Evolutionary conservation across 225 moss, liverwort and hornwort genomes (phyloP).

Genomic region (Lunularia cruciata): DNA sequence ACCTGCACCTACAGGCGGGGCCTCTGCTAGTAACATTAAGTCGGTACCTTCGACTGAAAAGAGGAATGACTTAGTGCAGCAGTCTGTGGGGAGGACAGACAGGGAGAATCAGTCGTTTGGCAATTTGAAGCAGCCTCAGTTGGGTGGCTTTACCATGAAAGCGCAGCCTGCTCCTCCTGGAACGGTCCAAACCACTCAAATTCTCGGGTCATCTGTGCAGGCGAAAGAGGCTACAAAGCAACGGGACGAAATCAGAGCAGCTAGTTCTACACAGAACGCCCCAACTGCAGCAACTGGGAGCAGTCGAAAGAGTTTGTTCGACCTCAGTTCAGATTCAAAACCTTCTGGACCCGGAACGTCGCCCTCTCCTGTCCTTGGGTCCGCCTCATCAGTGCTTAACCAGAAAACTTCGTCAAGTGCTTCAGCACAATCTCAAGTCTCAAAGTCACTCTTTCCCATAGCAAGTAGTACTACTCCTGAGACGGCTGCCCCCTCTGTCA

Average conservation of each 20-base stretch:
- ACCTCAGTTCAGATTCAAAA: slow-evolving; percentile 13
- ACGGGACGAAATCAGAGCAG: slow-evolving; percentile 3
- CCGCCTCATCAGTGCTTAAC: slow-evolving; percentile 6
- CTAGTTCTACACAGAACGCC: slow-evolving; percentile 1
- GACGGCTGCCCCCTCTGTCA: background rate
- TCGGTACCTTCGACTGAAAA: slow-evolving; percentile 9
- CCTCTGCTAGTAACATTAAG: background rate
- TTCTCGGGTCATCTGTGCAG: background rate
- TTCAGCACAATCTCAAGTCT: slow-evolving; percentile 15
- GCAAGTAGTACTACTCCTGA: background rate
- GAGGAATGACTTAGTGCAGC: background rate
- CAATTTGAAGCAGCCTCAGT: slow-evolving; percentile 8
- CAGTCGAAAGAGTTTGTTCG: background rate
- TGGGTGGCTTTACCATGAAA: background rate
- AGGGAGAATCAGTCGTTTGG: slow-evolving; percentile 7
- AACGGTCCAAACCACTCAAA: background rate
- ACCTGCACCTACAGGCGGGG: slow-evolving; percentile 3
- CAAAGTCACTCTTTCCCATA: slow-evolving; percentile 12
- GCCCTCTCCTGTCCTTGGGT: background rate
- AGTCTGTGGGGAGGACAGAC: background rate
- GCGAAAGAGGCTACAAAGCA: slow-evolving; percentile 11
- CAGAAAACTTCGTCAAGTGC: slow-evolving; percentile 1
- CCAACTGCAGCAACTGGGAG: background rate
- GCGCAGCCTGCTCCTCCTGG: background rate
- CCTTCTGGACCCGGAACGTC: background rate